phyloP scores from a whole-genome alignment of 768 basidiomycete species.

The Gelatoporia subvermispora region DNA sequence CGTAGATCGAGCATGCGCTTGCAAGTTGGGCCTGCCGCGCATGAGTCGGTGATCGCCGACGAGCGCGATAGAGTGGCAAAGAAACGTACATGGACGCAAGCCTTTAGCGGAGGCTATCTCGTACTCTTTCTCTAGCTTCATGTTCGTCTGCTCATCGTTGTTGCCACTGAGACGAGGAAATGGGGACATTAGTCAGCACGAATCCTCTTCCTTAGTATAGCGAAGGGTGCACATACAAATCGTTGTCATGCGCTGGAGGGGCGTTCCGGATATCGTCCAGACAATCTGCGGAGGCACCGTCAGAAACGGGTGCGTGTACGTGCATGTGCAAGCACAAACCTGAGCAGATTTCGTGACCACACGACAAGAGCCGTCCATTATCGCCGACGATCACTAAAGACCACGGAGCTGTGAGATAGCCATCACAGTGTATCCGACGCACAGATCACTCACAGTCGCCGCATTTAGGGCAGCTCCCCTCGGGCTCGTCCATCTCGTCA shows the following conservation, averaged over 20 bases:
- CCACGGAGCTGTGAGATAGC: neutral
- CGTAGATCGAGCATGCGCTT: constrained; percentile 57
- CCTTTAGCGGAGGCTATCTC: constrained; percentile 55
- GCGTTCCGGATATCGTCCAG: constrained; percentile 48
- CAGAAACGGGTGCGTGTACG: no score
- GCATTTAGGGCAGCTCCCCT: constrained; percentile 59
- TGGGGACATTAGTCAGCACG: neutral
- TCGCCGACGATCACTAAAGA: constrained; percentile 41
- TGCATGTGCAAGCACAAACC: constrained; percentile 29
- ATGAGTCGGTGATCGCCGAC: neutral
- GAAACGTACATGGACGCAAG: constrained; percentile 48
- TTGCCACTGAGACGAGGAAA: constrained; percentile 36
- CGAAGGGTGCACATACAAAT: constrained; percentile 42
- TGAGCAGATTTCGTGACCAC: constrained; percentile 64
- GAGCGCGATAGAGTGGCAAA: neutral
- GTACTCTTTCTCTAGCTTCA: constrained; percentile 48
- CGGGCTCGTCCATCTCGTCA: constrained; percentile 41
- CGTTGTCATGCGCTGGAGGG: constrained; percentile 49
- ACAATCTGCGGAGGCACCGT: constrained; percentile 38
- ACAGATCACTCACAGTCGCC: constrained; percentile 42
- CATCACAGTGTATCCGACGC: neutral
- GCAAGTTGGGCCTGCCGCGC: constrained; percentile 55
- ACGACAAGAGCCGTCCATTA: constrained; percentile 56
- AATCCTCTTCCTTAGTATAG: neutral
- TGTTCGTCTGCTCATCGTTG: constrained; percentile 51